Percentiles rank a stretch among this genome's conserved stretches.
Conservation (phyloP, 345 rosid genomes). For the Euphorbia peplus region DNA sequence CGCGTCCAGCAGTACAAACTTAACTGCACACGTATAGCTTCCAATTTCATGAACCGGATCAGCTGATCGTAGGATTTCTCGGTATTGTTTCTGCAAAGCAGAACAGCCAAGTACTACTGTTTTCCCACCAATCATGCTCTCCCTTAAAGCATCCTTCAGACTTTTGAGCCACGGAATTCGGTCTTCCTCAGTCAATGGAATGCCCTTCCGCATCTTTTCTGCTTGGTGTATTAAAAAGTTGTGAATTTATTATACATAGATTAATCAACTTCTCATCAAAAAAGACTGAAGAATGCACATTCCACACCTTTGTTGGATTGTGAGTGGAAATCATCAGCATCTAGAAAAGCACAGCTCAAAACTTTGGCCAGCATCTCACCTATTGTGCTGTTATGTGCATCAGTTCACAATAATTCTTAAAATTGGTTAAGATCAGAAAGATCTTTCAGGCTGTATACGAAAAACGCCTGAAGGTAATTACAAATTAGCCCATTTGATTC, state of each 20-base stretch:
- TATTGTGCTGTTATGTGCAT: conserved; percentile 49
- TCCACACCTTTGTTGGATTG: conserved; percentile 62
- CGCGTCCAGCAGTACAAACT: conserved; percentile 62
- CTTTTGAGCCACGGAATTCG: conserved; percentile 78
- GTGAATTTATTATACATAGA: no score
- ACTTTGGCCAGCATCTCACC: conserved; percentile 55
- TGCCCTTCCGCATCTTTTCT: conserved; percentile 80
- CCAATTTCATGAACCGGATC: conserved; percentile 46
- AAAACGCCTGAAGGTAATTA: no score
- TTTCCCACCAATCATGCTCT: conserved; percentile 32
- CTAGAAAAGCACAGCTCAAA: conserved; percentile 60
- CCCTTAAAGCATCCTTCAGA: conserved; percentile 44
- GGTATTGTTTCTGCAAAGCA: conserved; percentile 56
- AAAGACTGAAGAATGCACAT: neutral
- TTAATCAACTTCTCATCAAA: no score
- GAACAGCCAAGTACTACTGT: conserved; percentile 68
- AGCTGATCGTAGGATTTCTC: conserved; percentile 71
- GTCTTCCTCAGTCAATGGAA: conserved; percentile 71
- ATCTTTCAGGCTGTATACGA: no score
- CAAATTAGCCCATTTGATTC: no score
- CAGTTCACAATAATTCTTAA: neutral
- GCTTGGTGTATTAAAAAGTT: neutral
- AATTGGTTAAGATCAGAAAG: no score
- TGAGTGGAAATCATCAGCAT: conserved; percentile 86
- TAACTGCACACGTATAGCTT: conserved; percentile 38